phyloP scores from a whole-genome alignment of 441 rosid genomes.

The Pelargonium fulgidum region DNA sequence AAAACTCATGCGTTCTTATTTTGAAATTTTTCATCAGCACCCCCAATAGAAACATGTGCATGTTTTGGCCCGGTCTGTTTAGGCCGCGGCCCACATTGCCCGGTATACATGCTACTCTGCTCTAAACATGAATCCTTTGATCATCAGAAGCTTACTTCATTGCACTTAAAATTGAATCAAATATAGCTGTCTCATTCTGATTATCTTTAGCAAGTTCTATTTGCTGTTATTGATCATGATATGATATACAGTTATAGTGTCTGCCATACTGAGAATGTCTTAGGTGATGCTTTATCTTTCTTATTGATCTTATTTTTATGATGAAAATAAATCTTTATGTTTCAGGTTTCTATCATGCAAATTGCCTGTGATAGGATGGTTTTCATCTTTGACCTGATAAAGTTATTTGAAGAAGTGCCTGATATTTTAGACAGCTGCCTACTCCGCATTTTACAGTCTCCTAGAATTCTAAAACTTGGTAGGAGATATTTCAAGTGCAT shows the following conservation, averaged over 20 bases:
- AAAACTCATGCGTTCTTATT: no score
- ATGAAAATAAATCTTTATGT: conserved; percentile 18
- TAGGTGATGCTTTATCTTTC: neutral
- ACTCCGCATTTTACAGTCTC: conserved; percentile 63
- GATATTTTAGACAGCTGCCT: conserved; percentile 57
- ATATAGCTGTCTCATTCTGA: neutral
- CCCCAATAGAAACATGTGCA: no score
- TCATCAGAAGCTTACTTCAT: no score
- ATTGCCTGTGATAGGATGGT: conserved; percentile 63
- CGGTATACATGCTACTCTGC: neutral
- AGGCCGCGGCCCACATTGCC: no score
- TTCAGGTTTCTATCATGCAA: conserved; percentile 95
- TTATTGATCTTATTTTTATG: conserved; percentile 10
- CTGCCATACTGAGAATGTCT: neutral
- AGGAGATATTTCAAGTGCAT: conserved; percentile 24
- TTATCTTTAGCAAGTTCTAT: neutral
- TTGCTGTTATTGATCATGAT: neutral
- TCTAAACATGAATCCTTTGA: neutral
- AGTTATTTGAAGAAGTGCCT: conserved; percentile 60
- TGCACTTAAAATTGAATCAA: no score
- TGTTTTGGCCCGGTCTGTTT: no score
- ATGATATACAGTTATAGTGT: neutral
- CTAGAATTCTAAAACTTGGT: conserved; percentile 76
- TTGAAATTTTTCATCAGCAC: no score
- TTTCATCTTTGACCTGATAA: conserved; percentile 84